Evolutionary conservation across 306 rosid species (phyloP).

Genomic region (Boehmeria nivea): DNA sequence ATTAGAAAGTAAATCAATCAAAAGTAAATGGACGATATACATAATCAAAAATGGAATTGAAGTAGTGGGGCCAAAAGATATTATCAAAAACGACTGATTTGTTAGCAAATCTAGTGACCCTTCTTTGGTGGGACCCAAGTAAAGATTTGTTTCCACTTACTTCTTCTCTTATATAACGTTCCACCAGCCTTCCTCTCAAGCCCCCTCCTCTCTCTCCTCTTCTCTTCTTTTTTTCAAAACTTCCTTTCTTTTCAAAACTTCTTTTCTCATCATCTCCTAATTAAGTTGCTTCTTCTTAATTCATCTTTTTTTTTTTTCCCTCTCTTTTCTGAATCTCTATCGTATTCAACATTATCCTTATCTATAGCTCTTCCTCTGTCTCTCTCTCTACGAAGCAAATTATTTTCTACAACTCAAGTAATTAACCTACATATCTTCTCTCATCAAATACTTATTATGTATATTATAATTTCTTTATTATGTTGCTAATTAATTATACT

Average conservation of each 20-base stretch:
- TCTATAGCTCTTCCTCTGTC: too few species aligned
- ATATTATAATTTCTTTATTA: too few species aligned
- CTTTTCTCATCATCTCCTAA: too few species aligned
- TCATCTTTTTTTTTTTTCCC: too few species aligned
- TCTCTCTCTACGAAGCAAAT: too few species aligned
- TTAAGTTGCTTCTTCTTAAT: constrained; percentile 4
- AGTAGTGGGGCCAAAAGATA: constrained; percentile 67
- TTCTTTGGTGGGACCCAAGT: constrained; percentile 67
- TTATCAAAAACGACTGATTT: constrained; percentile 54
- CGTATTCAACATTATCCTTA: too few species aligned
- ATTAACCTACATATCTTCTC: background rate
- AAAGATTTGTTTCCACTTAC: constrained; percentile 50
- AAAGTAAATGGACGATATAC: background rate
- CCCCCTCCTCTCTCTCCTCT: constrained; percentile 28
- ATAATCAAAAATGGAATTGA: constrained; percentile 30
- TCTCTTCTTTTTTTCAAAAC: constrained; percentile 16
- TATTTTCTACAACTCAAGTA: background rate
- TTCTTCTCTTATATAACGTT: constrained; percentile 42
- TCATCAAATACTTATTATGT: too few species aligned
- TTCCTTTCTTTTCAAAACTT: constrained; percentile 15
- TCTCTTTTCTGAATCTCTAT: too few species aligned
- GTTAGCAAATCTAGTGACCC: constrained; percentile 57
- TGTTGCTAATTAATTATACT: too few species aligned
- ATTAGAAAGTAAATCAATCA: background rate
- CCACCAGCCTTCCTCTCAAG: constrained; percentile 13